phyloP scores from a whole-genome alignment of 345 rosid species.

The Corchorus olitorius region DNA sequence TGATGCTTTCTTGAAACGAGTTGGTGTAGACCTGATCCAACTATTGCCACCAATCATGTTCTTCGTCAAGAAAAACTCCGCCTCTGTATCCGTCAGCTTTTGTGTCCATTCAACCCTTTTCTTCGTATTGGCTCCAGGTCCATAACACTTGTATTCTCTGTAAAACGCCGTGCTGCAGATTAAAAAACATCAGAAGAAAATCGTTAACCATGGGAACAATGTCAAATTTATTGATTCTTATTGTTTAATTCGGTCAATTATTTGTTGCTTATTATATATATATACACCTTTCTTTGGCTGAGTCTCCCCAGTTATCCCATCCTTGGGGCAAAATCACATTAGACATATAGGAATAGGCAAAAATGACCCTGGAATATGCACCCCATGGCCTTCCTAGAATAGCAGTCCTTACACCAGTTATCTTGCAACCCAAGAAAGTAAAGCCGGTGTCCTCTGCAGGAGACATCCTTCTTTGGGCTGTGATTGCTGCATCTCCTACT shows the following conservation, averaged over 20 bases:
- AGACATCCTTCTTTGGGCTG: conserved; percentile 23
- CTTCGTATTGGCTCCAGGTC: conserved; percentile 17
- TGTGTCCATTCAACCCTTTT: conserved; percentile 18
- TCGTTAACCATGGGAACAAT: background rate
- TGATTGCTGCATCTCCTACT: conserved; percentile 10
- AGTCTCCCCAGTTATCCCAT: conserved; percentile 27
- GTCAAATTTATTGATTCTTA: background rate
- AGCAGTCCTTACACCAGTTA: conserved; percentile 19
- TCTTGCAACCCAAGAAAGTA: conserved; percentile 24
- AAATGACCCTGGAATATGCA: conserved; percentile 25
- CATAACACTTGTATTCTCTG: conserved; percentile 14
- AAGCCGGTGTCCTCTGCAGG: conserved; percentile 22
- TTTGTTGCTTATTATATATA: background rate
- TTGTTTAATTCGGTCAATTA: too few relatives aligned
- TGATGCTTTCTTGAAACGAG: conserved; percentile 11
- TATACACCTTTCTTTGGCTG: conserved; percentile 17
- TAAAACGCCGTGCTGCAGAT: conserved; percentile 18
- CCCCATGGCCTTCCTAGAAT: conserved; percentile 29
- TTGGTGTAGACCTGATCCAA: conserved; percentile 15
- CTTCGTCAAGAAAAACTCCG: conserved; percentile 17
- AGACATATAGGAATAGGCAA: conserved; percentile 23
- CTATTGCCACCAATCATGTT: conserved; percentile 23
- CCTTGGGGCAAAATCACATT: conserved; percentile 24
- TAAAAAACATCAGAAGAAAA: conserved; percentile 1
- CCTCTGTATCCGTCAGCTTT: conserved; percentile 6